These are phyloP conservation scores for Coemansia sp. DNA, from an alignment of 192 early-diverging fungal species.

Conservation along the genomic window DNA sequence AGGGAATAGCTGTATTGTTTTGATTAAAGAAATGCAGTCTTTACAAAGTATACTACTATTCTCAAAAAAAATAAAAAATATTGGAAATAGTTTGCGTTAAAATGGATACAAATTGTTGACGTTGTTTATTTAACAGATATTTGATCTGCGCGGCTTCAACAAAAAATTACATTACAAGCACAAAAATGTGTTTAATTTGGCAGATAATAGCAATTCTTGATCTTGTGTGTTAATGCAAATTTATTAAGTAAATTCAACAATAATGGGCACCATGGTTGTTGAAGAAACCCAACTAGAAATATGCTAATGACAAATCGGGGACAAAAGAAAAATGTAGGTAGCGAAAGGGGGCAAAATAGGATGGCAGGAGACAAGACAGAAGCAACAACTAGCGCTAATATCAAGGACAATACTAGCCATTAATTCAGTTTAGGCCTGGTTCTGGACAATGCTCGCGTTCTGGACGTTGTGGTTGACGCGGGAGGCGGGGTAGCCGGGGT, in stretches of 20 bases:
- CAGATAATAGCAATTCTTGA: neutral
- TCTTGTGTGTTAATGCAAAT: neutral
- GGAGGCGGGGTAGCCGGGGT: slow-evolving; percentile 3
- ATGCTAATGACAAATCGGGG: neutral
- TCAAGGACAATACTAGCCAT: neutral
- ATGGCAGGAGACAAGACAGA: neutral
- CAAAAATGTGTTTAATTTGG: neutral
- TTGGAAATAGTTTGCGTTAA: neutral
- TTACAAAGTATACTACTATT: too few species aligned
- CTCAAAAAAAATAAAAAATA: neutral
- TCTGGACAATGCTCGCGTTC: slow-evolving; percentile 44
- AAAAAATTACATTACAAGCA: neutral
- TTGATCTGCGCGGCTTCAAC: neutral
- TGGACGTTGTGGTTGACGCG: slow-evolving; percentile 33
- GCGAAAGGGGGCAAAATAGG: neutral
- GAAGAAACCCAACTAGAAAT: neutral
- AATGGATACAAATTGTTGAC: too few species aligned
- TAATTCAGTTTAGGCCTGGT: slow-evolving; percentile 41
- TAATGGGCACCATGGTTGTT: neutral
- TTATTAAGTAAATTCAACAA: neutral
- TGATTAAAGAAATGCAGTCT: neutral
- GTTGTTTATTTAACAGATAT: too few species aligned
- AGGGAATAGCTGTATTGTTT: neutral
- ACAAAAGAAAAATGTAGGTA: neutral
- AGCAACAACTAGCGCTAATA: neutral